These are phyloP conservation scores for Castanospermum australe DNA, from an alignment of 306 rosid genomes.

Conservation along the genomic window DNA sequence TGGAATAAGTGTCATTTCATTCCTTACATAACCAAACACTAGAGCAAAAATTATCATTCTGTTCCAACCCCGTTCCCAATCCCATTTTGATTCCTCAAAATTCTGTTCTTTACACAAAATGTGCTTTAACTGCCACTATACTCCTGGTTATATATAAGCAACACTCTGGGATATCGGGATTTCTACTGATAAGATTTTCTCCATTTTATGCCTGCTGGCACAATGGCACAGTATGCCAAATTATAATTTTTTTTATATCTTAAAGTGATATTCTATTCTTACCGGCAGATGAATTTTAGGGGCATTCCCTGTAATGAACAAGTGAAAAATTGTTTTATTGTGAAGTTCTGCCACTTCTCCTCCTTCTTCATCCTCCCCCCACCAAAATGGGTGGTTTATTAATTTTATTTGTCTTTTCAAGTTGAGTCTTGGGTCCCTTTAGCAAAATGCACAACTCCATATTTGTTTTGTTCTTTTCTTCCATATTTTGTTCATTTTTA, in stretches of 20 bases:
- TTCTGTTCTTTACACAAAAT: background rate
- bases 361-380: background rate
- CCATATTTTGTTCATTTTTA: background rate
- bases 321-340: background rate
- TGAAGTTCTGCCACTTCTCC: background rate
- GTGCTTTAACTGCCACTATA: background rate
- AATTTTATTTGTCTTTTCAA: background rate
- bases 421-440: background rate
- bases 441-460: background rate
- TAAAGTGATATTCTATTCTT: background rate
- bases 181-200: slow-evolving; percentile 11
- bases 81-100: background rate
- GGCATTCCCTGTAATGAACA: background rate
- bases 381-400: background rate
- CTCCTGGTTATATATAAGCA: background rate
- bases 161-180: background rate
- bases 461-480: slow-evolving; percentile 8
- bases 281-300: background rate
- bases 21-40: background rate
- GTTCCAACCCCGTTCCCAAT: background rate
- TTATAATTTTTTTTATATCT: background rate
- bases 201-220: background rate
- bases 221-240: background rate
- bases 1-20: background rate
- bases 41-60: background rate